Conservation (phyloP, 108 stramenopile species). For the Ochromonas danica region DNA sequence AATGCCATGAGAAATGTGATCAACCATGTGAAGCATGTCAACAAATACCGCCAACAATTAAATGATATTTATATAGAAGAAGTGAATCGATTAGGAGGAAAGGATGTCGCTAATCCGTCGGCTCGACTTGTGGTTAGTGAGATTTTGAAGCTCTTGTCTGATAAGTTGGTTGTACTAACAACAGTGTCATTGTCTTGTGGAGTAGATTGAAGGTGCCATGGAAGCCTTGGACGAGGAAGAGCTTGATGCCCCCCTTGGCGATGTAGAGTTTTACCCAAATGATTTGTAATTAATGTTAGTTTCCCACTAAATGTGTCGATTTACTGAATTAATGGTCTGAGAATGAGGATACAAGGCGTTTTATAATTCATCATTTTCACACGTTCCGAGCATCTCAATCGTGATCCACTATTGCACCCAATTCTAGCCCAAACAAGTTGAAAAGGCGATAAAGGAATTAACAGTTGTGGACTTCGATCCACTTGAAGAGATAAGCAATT, state of each 20-base stretch:
- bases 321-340: too few species aligned
- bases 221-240: not conserved
- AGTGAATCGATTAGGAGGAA: not conserved
- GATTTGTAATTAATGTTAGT: too few species aligned
- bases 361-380: too few species aligned
- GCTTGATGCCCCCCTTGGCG: not conserved
- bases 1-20: constrained; percentile 24
- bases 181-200: not conserved
- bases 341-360: too few species aligned
- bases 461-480: too few species aligned
- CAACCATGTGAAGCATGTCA: constrained; percentile 4
- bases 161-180: not conserved
- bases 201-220: not conserved
- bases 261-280: too few species aligned
- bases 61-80: not conserved
- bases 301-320: too few species aligned
- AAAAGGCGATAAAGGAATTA: too few species aligned
- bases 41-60: not conserved
- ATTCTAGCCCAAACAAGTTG: too few species aligned
- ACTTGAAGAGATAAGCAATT: too few species aligned
- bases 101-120: not conserved
- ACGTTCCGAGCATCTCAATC: too few species aligned
- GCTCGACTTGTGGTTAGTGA: not conserved
- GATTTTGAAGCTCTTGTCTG: not conserved
- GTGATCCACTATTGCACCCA: too few species aligned